phyloP scores from a whole-genome alignment of 1,284 basidiomycete genomes.

The Microbotryum lychnidis-dioicae region DNA sequence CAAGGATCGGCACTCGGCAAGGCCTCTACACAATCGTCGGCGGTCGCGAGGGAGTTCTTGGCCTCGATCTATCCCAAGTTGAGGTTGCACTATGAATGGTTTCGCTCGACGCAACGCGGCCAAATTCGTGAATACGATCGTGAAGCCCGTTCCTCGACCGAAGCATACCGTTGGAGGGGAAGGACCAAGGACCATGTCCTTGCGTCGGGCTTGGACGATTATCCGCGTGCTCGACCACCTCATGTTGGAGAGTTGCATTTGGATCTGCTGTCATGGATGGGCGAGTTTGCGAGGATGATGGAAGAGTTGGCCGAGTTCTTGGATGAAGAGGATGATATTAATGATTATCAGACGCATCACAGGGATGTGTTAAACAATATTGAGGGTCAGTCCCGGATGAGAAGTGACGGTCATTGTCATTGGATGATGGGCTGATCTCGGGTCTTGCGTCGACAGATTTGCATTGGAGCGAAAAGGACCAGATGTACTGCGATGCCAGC shows the following conservation, averaged over 20 bases:
- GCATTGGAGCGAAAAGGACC: conserved; percentile 78
- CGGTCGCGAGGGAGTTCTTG: conserved; percentile 59
- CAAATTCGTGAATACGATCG: conserved; percentile 84
- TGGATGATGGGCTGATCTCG: not conserved
- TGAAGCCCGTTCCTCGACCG: conserved; percentile 67
- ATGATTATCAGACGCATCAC: conserved; percentile 66
- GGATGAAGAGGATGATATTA: conserved; percentile 67
- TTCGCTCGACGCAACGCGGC: conserved; percentile 81
- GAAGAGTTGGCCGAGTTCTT: conserved; percentile 70
- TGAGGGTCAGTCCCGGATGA: conserved; percentile 53
- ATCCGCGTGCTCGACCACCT: conserved; percentile 69
- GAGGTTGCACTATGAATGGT: conserved; percentile 89
- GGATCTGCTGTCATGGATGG: conserved; percentile 92
- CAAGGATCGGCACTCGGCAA: conserved; percentile 25
- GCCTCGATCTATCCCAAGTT: conserved; percentile 71
- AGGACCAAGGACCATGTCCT: conserved; percentile 75
- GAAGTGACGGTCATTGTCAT: not conserved
- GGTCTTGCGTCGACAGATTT: conserved; percentile 53
- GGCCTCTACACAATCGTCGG: conserved; percentile 50
- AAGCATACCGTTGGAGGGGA: conserved; percentile 92
- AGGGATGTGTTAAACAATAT: conserved; percentile 73
- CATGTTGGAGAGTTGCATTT: conserved; percentile 86
- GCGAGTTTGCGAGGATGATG: conserved; percentile 84
- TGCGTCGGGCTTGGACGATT: conserved; percentile 92
- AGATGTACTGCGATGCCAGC: conserved; percentile 87